phyloP scores from a whole-genome alignment of 441 rosid species.

The Populus hybrid region DNA sequence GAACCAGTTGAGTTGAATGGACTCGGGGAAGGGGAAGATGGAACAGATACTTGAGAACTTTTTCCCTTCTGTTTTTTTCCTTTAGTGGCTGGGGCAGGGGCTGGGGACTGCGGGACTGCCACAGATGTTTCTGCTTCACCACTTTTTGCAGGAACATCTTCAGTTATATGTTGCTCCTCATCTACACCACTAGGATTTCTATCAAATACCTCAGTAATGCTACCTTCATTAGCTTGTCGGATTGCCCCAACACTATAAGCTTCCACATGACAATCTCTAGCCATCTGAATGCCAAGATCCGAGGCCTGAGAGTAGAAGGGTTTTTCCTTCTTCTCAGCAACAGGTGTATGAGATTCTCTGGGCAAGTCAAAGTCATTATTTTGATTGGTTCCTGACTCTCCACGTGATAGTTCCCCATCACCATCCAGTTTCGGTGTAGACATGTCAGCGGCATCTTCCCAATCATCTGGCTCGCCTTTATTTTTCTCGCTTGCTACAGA shows the following conservation, averaged over 20 bases:
- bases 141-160: conserved; percentile 40
- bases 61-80: conserved; percentile 34
- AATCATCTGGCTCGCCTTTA: conserved; percentile 84
- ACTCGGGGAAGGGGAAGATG: conserved; percentile 49
- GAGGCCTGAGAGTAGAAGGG: conserved; percentile 69
- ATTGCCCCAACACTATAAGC: conserved; percentile 35
- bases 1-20: conserved; percentile 52
- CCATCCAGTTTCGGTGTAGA: conserved; percentile 74
- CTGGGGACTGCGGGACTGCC: conserved; percentile 35
- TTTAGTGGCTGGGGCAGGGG: conserved; percentile 34
- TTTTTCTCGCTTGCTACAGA: conserved; percentile 33
- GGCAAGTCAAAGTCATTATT: conserved; percentile 43
- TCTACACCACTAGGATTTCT: conserved; percentile 35
- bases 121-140: conserved; percentile 39
- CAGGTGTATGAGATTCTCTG: conserved; percentile 34
- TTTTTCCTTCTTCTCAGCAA: conserved; percentile 49
- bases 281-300: conserved; percentile 57
- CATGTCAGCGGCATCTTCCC: conserved; percentile 96
- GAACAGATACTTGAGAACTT: conserved; percentile 41
- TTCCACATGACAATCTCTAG: conserved; percentile 50
- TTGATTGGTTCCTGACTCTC: conserved; percentile 40
- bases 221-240: conserved; percentile 24
- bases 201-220: conserved; percentile 30
- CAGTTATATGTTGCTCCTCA: conserved; percentile 37
- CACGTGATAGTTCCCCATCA: conserved; percentile 28